Percentiles rank a stretch among this genome's conserved stretches.
Conservation (phyloP, 164 flowering plant species). For the Saururus chinensis region DNA sequence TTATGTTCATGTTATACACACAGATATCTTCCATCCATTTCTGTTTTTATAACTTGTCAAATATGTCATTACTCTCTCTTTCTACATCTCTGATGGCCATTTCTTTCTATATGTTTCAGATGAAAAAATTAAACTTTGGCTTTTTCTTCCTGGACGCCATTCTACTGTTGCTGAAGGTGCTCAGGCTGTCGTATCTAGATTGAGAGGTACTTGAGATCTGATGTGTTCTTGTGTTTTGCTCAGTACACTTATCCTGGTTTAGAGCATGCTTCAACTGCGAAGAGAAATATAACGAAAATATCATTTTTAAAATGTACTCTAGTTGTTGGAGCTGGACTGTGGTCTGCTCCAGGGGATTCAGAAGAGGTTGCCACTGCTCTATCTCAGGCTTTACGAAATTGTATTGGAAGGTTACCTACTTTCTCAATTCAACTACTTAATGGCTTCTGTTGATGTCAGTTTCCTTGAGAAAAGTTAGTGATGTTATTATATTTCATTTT, state of each 20-base stretch:
- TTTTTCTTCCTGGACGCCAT: conserved; percentile 85
- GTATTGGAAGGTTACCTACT: conserved; percentile 66
- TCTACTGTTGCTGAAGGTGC: conserved; percentile 65
- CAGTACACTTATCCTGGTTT: not conserved
- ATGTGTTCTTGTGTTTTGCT: not conserved
- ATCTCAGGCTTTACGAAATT: conserved; percentile 81
- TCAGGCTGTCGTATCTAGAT: conserved; percentile 60
- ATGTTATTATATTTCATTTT: too few species aligned
- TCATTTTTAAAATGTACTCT: not conserved
- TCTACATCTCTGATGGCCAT: not conserved
- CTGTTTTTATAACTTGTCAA: not conserved
- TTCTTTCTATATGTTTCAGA: conserved; percentile 30
- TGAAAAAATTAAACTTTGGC: conserved; percentile 98
- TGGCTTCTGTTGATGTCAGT: conserved; percentile 5
- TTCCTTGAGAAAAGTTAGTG: not conserved
- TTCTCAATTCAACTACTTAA: conserved; percentile 1
- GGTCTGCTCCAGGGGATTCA: conserved; percentile 98
- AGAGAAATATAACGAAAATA: too few species aligned
- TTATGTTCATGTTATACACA: too few species aligned
- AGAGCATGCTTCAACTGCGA: not conserved
- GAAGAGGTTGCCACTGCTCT: conserved; percentile 92
- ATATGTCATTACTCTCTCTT: not conserved
- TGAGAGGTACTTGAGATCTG: conserved; percentile 53
- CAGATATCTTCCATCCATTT: too few species aligned
- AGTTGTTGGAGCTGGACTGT: conserved; percentile 87